phyloP scores from a whole-genome alignment of 129 eudicot genomes.

The Flaveria ramosissima region DNA sequence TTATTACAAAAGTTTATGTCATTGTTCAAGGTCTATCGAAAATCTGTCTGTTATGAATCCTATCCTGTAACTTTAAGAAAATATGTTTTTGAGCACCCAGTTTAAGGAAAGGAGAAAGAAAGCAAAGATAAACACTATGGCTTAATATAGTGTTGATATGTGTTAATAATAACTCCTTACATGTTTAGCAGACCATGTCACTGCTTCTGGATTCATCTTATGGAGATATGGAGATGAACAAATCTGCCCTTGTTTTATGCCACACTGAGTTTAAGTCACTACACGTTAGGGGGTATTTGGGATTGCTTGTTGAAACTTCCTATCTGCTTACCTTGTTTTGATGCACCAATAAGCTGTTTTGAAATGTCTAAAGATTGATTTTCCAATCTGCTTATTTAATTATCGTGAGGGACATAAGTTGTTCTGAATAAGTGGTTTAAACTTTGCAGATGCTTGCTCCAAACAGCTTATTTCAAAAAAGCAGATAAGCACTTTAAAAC shows the following conservation, averaged over 20 bases:
- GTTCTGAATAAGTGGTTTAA: background rate
- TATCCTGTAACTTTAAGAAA: too few relatives aligned
- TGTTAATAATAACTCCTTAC: constrained; percentile 32
- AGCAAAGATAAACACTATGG: background rate
- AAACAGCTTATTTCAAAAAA: background rate
- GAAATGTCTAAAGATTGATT: background rate
- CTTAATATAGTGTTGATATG: background rate
- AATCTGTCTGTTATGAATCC: too few relatives aligned
- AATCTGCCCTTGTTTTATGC: background rate
- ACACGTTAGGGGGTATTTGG: background rate
- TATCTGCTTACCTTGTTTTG: background rate
- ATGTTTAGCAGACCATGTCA: constrained; percentile 54
- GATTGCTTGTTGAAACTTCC: background rate
- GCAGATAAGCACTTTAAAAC: background rate
- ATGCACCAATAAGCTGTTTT: too few relatives aligned
- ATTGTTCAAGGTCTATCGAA: too few relatives aligned
- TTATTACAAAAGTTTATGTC: background rate
- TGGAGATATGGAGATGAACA: constrained; percentile 40
- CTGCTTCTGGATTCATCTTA: constrained; percentile 44
- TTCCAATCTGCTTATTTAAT: background rate
- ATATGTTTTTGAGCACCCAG: background rate
- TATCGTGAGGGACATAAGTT: background rate
- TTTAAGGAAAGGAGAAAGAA: background rate
- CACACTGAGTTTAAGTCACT: too few relatives aligned
- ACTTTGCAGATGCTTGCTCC: background rate